Conservation (phyloP, 352 stramenopile genomes). For the Phytophthora pseudosyringae region DNA sequence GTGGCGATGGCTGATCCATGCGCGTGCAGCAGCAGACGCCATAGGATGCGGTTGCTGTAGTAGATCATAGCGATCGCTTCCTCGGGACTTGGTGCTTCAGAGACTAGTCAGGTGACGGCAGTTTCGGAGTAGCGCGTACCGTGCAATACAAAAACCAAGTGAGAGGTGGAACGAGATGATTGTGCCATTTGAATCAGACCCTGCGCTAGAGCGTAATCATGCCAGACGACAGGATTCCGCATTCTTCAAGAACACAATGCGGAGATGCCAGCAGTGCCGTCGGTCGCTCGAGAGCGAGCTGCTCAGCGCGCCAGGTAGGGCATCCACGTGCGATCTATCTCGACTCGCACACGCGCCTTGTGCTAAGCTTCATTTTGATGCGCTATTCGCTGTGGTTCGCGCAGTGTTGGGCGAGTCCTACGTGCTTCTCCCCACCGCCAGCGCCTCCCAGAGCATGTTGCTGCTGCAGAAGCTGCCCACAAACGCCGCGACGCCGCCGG, state of each 20-base stretch:
- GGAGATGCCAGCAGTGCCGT: slow-evolving; percentile 40
- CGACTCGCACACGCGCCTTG: neutral
- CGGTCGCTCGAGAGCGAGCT: slow-evolving; percentile 48
- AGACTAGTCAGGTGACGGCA: neutral
- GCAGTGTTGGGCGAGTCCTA: slow-evolving; percentile 74
- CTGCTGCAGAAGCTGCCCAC: slow-evolving; percentile 46
- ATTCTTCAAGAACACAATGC: slow-evolving; percentile 40
- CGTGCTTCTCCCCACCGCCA: slow-evolving; percentile 73
- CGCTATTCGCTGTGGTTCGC: neutral
- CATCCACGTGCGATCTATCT: neutral
- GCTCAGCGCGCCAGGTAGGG: slow-evolving; percentile 41
- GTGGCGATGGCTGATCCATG: slow-evolving; percentile 45
- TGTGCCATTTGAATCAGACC: slow-evolving; percentile 21
- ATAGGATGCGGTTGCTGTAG: slow-evolving; percentile 50
- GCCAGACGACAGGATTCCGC: slow-evolving; percentile 10
- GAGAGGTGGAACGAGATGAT: slow-evolving; percentile 23
- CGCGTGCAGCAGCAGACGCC: slow-evolving; percentile 42
- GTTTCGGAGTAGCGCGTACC: neutral
- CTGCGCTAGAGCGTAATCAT: slow-evolving; percentile 24
- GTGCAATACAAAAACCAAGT: neutral
- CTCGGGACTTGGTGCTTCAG: slow-evolving; percentile 5
- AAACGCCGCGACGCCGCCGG: slow-evolving; percentile 15
- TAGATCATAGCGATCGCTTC: no score
- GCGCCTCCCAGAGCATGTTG: slow-evolving; percentile 65
- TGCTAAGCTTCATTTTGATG: slow-evolving; percentile 9